A percentile compares a stretch with the other conserved stretches of the same genome.
Conservation (phyloP, 2,329 filamentous ascomycete species). For the Talaromyces marneffei region DNA sequence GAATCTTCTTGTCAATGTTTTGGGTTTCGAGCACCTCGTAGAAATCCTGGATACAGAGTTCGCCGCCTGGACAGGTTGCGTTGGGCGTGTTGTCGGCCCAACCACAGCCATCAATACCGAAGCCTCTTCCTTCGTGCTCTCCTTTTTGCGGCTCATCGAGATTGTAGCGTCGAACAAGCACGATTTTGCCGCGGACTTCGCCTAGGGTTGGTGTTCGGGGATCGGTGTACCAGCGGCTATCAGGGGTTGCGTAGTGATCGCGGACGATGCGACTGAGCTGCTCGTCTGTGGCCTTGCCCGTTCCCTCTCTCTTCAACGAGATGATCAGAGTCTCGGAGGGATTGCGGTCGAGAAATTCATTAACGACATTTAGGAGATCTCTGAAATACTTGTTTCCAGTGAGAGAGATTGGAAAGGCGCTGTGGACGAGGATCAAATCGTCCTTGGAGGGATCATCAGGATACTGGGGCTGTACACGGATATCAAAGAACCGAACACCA, state of each 20-base stretch:
- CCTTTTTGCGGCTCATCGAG: conserved; percentile 48
- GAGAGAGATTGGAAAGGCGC: conserved; percentile 80
- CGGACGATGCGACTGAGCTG: conserved; percentile 70
- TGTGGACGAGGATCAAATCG: conserved; percentile 76
- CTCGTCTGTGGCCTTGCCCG: conserved; percentile 70
- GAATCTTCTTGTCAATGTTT: conserved; percentile 76
- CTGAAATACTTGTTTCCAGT: conserved; percentile 74
- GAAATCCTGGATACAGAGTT: conserved; percentile 86
- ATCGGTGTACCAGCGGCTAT: conserved; percentile 69
- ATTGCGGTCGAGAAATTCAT: conserved; percentile 70
- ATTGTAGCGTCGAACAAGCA: conserved; percentile 75
- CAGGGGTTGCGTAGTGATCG: conserved; percentile 58
- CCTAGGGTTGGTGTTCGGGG: conserved; percentile 71
- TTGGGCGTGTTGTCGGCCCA: conserved; percentile 91
- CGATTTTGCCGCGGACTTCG: conserved; percentile 72
- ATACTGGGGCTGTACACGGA: conserved; percentile 66
- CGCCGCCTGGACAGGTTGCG: conserved; percentile 61
- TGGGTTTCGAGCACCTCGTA: conserved; percentile 75
- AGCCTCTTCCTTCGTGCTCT: conserved; percentile 46
- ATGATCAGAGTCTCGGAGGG: conserved; percentile 78
- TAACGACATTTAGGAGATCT: conserved; percentile 63
- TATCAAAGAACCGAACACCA: conserved; percentile 89
- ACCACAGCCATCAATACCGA: conserved; percentile 53
- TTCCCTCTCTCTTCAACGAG: conserved; percentile 85
- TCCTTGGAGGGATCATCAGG: conserved; percentile 56